Conservation (phyloP, 139 green algal genomes). For the Micractinium sp. region DNA sequence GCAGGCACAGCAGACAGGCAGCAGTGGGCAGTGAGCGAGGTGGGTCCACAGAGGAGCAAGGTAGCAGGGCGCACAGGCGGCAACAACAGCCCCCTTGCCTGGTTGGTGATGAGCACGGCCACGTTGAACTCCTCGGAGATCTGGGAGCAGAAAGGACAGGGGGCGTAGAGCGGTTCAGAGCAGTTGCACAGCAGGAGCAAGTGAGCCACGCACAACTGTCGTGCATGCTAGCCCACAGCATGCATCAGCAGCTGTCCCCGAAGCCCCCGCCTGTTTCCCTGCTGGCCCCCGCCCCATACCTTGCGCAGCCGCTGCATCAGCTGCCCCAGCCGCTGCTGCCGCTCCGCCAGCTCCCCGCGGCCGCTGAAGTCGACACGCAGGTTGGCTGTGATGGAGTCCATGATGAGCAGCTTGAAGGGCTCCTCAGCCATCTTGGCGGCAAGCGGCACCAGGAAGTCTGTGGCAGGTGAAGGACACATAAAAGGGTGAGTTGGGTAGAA, state of each 20-base stretch:
- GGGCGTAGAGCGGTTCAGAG: background rate
- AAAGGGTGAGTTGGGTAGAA: background rate
- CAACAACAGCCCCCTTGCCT: slow-evolving; percentile 52
- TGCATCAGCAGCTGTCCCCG: background rate
- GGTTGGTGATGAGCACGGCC: slow-evolving; percentile 92
- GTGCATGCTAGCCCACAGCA: background rate
- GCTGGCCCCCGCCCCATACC: slow-evolving; percentile 33
- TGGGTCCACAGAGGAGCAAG: background rate
- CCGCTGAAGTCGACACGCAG: slow-evolving; percentile 90
- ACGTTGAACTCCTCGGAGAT: slow-evolving; percentile 92
- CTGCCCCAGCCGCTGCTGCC: slow-evolving; percentile 89
- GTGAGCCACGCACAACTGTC: too few species aligned
- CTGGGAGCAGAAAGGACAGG: slow-evolving; percentile 45
- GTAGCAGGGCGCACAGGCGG: too few species aligned
- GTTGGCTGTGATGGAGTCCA: slow-evolving; percentile 89
- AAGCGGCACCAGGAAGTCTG: slow-evolving; percentile 54
- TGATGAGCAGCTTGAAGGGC: slow-evolving; percentile 84
- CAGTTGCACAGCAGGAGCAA: too few species aligned
- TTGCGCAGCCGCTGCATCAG: slow-evolving; percentile 81
- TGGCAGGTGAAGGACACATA: too few species aligned
- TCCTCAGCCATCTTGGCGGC: slow-evolving; percentile 79
- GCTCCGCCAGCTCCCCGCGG: slow-evolving; percentile 89
- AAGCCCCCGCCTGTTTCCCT: background rate
- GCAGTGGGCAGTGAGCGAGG: background rate
- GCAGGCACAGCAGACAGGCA: too few species aligned